These are phyloP conservation scores for Microdochium bolleyi DNA, from an alignment of 2,329 filamentous ascomycete genomes.

Conservation along the genomic window DNA sequence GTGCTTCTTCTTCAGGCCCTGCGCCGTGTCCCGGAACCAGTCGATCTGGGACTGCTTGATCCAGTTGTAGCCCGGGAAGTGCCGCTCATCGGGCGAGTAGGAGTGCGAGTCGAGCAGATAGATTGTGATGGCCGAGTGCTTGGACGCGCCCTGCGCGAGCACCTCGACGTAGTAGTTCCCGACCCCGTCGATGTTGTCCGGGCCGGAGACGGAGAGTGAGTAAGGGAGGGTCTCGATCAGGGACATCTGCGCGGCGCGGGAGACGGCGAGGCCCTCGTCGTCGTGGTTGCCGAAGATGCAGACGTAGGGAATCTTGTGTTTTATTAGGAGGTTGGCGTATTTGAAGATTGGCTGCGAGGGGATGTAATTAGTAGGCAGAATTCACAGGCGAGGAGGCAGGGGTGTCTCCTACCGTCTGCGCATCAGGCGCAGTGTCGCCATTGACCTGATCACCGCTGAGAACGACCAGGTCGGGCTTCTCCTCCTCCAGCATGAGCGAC, in stretches of 20 bases:
- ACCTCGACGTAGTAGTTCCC: conserved; percentile 95
- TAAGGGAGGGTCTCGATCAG: conserved; percentile 82
- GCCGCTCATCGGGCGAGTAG: conserved; percentile 82
- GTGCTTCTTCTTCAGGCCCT: conserved; percentile 67
- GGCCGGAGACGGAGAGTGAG: conserved; percentile 78
- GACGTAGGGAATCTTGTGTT: conserved; percentile 85
- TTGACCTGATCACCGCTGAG: conserved; percentile 94
- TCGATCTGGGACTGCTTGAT: conserved; percentile 88
- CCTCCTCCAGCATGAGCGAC: conserved; percentile 73
- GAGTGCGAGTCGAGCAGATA: conserved; percentile 91
- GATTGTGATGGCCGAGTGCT: conserved; percentile 87
- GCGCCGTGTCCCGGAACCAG: conserved; percentile 81
- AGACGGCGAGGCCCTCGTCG: conserved; percentile 71
- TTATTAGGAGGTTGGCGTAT: conserved; percentile 74
- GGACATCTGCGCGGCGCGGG: conserved; percentile 72
- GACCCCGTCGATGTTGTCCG: conserved; percentile 76
- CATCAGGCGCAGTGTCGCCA: conserved; percentile 84
- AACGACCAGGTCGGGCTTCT: conserved; percentile 88
- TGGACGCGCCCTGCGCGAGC: conserved; percentile 66
- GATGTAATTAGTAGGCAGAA: conserved; percentile 13
- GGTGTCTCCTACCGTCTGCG: conserved; percentile 68
- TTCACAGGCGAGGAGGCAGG: not conserved
- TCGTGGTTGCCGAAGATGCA: conserved; percentile 98
- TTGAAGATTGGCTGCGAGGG: conserved; percentile 73
- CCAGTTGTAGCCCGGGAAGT: conserved; percentile 95